Evolutionary conservation across 179 eudicot genomes (phyloP), one percentile per base, ranked within the genome.

Genomic region (Drosera spatulata): DNA sequence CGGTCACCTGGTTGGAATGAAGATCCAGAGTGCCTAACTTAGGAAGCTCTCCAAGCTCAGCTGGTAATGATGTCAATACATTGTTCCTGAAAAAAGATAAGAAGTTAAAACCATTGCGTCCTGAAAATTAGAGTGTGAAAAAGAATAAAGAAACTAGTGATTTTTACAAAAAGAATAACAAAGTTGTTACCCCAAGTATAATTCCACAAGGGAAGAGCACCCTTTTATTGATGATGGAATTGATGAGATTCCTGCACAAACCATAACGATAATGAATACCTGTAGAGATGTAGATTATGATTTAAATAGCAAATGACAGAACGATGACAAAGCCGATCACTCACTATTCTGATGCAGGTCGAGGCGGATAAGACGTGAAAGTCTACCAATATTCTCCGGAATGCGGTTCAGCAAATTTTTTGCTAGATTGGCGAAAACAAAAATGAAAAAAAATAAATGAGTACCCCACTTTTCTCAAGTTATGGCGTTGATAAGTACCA

Each of bases 281-380:
- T 6, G 57, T 10, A 47, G n/a, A 39, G 41, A 46, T 57, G 52
- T 59, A 48, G 58, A 47, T 22, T 51, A 42, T 56, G 63, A 43
- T 46, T 61, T 14, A 49, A 14, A 7, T 10, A 10, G 61, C 59
- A 63, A 7, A 57, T 10, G 33, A 5, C 10, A 9, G 46, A 56
- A 49, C n/a, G n/a, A n/a, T n/a, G n/a, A n/a, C n/a, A n/a, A n/a
- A n/a, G n/a, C n/a, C n/a, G n/a, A n/a, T n/a, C 55, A 73, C 97
- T 85, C 75, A 93, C 99, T 86, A 74, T 93, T 93, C 65, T 84
- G 97, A 71, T 78, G 88, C 65, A 93, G 75, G 67, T 93, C 88
- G 55, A 93, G 95, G 70, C 93, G 86, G 65, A 93, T 80, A 64
- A 89, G 80, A 66, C 81, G 88, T 55, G 82, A 72, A 64, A 93